Evolutionary conservation across 441 rosid species (phyloP).

Genomic region (Gossypium trilobum): DNA sequence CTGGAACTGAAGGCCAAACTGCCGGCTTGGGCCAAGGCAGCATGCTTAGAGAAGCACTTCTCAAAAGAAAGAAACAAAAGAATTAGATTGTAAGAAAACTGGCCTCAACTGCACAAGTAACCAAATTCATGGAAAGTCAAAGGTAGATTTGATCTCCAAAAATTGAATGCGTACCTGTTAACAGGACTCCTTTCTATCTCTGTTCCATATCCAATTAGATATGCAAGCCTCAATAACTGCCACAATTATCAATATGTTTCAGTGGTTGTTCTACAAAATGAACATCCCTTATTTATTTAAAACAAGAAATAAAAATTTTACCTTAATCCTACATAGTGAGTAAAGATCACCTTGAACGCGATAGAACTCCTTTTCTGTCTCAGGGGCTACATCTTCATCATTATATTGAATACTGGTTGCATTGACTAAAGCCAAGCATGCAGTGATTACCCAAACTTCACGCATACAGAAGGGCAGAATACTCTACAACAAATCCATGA

Average conservation of each 20-base stretch:
- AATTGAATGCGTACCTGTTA: conserved; percentile 54
- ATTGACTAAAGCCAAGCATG: conserved; percentile 65
- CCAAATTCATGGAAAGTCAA: conserved; percentile 7
- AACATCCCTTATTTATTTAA: conserved; percentile 1
- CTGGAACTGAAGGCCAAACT: conserved; percentile 91
- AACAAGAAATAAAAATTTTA: conserved; percentile 24
- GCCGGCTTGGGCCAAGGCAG: conserved; percentile 97
- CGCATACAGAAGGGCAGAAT: conserved; percentile 76
- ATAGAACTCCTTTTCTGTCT: conserved; percentile 83
- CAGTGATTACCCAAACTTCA: conserved; percentile 93
- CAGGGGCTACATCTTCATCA: conserved; percentile 57
- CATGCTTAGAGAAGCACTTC: conserved; percentile 97
- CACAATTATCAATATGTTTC: conserved; percentile 30
- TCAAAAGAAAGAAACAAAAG: conserved; percentile 20
- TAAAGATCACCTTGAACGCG: conserved; percentile 92
- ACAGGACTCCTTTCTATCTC: conserved; percentile 87
- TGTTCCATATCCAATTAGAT: conserved; percentile 84
- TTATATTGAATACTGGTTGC: conserved; percentile 64
- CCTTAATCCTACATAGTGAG: conserved; percentile 87
- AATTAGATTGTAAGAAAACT: background rate
- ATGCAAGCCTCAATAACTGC: conserved; percentile 97
- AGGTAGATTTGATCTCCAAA: conserved; percentile 6
- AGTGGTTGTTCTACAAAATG: conserved; percentile 12
- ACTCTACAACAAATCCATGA: conserved; percentile 36
- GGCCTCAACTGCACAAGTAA: background rate